A percentile compares a stretch with the other conserved stretches of the same genome.
These are phyloP conservation scores for Inga oerstediana DNA, from an alignment of 306 rosid genomes.

Conservation along the genomic window DNA sequence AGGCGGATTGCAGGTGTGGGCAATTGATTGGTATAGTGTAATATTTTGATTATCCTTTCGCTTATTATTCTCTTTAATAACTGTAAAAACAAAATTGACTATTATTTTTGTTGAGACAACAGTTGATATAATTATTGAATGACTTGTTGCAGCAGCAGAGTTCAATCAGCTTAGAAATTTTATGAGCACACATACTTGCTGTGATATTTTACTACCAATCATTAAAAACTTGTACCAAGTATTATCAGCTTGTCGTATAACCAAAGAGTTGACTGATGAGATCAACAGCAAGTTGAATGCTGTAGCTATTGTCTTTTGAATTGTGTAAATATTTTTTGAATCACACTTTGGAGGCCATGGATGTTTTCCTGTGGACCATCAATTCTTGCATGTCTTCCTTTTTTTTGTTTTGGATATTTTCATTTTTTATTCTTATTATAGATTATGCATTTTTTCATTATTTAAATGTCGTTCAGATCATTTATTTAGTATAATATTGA, in stretches of 20 bases:
- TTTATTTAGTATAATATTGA: background rate
- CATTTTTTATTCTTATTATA: background rate
- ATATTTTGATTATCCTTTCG: background rate
- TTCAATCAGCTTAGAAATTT: background rate
- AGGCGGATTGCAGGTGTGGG: background rate
- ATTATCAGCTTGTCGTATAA: background rate
- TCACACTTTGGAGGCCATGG: background rate
- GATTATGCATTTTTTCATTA: conserved; percentile 24
- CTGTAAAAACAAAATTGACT: background rate
- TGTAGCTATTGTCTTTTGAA: conserved; percentile 16
- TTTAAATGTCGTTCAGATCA: background rate
- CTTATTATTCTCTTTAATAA: background rate
- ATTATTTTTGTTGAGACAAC: background rate
- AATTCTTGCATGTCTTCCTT: background rate
- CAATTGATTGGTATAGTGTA: background rate
- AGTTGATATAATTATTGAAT: background rate
- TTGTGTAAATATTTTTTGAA: conserved; percentile 10
- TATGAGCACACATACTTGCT: background rate
- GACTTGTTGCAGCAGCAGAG: background rate
- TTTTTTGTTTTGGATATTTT: background rate
- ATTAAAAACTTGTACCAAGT: conserved; percentile 8
- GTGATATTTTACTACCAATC: background rate
- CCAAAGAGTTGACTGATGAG: conserved; percentile 8
- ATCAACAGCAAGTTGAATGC: background rate
- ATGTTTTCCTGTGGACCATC: background rate